Base-by-base conservation (phyloP, 208 protist species). In the Spongospora subterranea region DNA sequence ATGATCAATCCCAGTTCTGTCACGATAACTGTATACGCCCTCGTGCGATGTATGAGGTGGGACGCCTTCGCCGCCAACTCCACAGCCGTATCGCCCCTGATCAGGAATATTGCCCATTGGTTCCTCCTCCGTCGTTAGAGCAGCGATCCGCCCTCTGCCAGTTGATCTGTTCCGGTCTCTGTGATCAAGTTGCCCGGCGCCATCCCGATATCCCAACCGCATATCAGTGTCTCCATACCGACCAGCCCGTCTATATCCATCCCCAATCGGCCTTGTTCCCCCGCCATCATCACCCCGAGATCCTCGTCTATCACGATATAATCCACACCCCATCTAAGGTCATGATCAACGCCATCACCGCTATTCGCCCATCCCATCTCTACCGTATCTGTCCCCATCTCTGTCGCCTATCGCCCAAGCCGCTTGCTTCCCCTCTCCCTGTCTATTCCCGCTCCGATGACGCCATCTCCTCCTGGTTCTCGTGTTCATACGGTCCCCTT, bases 341-440 rank as follows among this genome's bases (percentile, higher is more conserved):
- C 13, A 6, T 6, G 6, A 82, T 82, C n/a, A 6, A 17, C 13
- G 71, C 17, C n/a, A 6, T 43, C 71, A 82, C 71, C 71, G 17
- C 17, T 43, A 6, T 82, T n/a, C 71, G n/a, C 17, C n/a, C n/a
- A 40, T 13, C 17, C n/a, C n/a, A 45, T 43, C n/a, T 82, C 6
- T 82, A 82, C n/a, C 71, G n/a, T 43, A 6, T 82, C 6, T 82
- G 71, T 82, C 71, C 71, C 6, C 71, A 82, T 6, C 71, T 82
- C 6, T 82, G 71, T 43, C n/a, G 13, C 6, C 17, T 82, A 20
- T 82, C 71, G n/a, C 40, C 71, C n/a, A 6, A 13, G n/a, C 40
- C 40, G 35, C 35, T 6, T 82, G 17, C n/a, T 6, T 6, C 6
- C 13, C 71, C 17, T 35, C 35, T n/a, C 6, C 17, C 71, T 20